Evolutionary conservation across 2,329 filamentous ascomycete species (phyloP).

Genomic region (Xylaria arbuscula): DNA sequence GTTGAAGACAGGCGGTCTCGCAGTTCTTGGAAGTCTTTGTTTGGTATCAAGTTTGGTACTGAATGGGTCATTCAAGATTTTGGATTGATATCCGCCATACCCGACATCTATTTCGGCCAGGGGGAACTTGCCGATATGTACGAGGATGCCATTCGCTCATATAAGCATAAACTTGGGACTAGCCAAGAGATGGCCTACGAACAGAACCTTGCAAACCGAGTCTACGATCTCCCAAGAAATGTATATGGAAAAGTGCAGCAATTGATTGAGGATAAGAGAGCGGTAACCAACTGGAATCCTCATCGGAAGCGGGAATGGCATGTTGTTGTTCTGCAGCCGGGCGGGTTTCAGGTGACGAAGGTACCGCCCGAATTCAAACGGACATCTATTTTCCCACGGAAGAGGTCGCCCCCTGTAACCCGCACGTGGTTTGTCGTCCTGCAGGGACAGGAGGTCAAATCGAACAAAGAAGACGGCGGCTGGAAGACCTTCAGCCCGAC

Average conservation of each 20-base stretch:
- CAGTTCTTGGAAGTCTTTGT: constrained; percentile 32
- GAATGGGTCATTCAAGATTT: constrained; percentile 32
- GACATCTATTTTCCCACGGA: constrained; percentile 38
- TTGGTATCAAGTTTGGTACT: constrained; percentile 37
- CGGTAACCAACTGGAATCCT: constrained; percentile 40
- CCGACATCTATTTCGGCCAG: constrained; percentile 37
- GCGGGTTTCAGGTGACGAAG: constrained; percentile 43
- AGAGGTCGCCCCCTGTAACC: constrained; percentile 26
- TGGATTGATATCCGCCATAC: constrained; percentile 33
- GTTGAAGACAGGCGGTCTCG: constrained; percentile 12
- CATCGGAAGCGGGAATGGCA: constrained; percentile 43
- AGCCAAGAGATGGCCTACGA: constrained; percentile 39
- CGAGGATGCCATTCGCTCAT: constrained; percentile 34
- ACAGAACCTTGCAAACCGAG: constrained; percentile 44
- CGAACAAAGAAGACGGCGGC: constrained; percentile 40
- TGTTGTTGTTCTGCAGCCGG: constrained; percentile 39
- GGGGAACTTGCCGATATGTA: constrained; percentile 42
- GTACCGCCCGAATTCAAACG: constrained; percentile 43
- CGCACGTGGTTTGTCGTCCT: constrained; percentile 40
- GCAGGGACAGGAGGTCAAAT: constrained; percentile 43
- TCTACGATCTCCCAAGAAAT: constrained; percentile 31
- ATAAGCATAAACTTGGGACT: constrained; percentile 28
- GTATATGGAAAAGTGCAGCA: constrained; percentile 38
- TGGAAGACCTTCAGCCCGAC: constrained; percentile 39
- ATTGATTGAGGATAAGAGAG: constrained; percentile 39